phyloP scores from a whole-genome alignment of 2,329 filamentous ascomycete genomes.

The Eutypa lata region DNA sequence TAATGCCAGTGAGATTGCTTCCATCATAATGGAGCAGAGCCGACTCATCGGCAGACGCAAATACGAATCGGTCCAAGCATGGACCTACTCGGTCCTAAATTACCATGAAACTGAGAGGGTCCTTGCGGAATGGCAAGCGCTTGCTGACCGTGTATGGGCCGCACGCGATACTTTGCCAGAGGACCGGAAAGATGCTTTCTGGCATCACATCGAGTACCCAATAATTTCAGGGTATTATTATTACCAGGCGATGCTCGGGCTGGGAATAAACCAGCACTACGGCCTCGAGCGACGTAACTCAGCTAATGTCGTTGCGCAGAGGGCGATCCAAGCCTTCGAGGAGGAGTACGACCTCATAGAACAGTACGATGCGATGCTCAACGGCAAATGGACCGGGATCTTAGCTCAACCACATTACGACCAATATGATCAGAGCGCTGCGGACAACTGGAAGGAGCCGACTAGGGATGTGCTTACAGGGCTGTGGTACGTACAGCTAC shows the following conservation, averaged over 20 bases:
- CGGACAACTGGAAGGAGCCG: slow-evolving; percentile 56
- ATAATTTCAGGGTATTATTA: slow-evolving; percentile 55
- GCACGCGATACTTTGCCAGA: slow-evolving; percentile 41
- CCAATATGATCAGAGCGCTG: slow-evolving; percentile 50
- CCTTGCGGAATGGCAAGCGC: slow-evolving; percentile 48
- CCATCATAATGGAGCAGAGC: slow-evolving; percentile 52
- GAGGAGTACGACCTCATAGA: slow-evolving; percentile 47
- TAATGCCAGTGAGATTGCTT: slow-evolving; percentile 42
- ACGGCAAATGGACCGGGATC: slow-evolving; percentile 56
- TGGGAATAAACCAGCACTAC: slow-evolving; percentile 51
- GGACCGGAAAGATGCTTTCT: slow-evolving; percentile 50
- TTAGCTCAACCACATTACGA: slow-evolving; percentile 45
- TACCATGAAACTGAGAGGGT: slow-evolving; percentile 58
- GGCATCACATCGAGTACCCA: slow-evolving; percentile 60
- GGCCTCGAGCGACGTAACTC: slow-evolving; percentile 54
- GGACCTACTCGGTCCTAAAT: slow-evolving; percentile 55
- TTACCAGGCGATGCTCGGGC: slow-evolving; percentile 43
- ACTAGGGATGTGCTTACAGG: slow-evolving; percentile 54
- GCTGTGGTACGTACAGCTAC: slow-evolving; percentile 47
- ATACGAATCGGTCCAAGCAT: slow-evolving; percentile 56
- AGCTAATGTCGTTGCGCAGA: slow-evolving; percentile 46
- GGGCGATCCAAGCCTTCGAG: slow-evolving; percentile 47
- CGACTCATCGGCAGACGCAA: slow-evolving; percentile 48
- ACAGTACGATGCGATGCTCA: slow-evolving; percentile 47
- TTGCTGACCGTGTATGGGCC: slow-evolving; percentile 41